Evolutionary conservation across 768 basidiomycete genomes (phyloP), one percentile per base, ranked within the genome.

Genomic region (Psilocybe cyanescens): DNA sequence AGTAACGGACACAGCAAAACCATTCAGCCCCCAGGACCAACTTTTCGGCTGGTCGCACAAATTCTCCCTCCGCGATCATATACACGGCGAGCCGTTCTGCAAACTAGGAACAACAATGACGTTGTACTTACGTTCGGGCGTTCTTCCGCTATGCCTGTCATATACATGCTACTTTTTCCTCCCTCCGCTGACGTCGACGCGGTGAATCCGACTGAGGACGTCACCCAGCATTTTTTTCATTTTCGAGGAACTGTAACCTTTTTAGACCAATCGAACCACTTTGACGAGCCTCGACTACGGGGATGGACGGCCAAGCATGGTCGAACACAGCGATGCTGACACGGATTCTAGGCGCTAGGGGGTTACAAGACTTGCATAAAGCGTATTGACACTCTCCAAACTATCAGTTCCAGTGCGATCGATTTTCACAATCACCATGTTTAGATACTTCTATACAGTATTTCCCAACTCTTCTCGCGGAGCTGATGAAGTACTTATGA

Each of bases 171-270:
- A 5, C 33, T 17, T 58, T 49, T 37, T 17, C 29, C 19, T 33
- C 44, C 16, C 24, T 29, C 33, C 24, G 28, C 24, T 39, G 37
- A 51, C 39, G 58, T 59, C 49, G 48, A 45, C 29, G 24, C 58
- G 57, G 57, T 55, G 57, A 58, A 57, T 61, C 55, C 55, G 16
- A 14, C 39, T 37, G 55, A 51, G 55, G 57, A 44, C 17, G 56
- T 19, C 51, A 54, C 7, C 47, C 47, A 35, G 33, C 33, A 54
- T 24, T 19, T 33, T 62, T 62, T 62, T 58, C 57, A 62, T 62
- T 54, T 17, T 46, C 39, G 29, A 51, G 30, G 55, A 45, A 52
- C 30, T 3, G 28, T 59, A 39, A 30, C 58, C 35, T 59, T 59
- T 52, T 59, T 19, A 11, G 30, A 37, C 17, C 51, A 17, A 35